Evolutionary conservation across 129 eudicot species (phyloP).

Genomic region (Centella asiatica): DNA sequence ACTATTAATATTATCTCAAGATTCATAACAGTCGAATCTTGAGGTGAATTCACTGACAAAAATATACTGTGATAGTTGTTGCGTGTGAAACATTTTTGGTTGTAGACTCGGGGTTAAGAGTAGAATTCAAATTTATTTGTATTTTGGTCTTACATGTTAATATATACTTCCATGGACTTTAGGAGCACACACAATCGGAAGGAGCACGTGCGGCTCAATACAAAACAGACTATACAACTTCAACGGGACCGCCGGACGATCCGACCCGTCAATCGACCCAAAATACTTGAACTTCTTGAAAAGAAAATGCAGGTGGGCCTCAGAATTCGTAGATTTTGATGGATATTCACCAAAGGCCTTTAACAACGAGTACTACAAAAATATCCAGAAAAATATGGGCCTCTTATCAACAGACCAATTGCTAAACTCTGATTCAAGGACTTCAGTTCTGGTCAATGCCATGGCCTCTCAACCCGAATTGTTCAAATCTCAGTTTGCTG

Average conservation of each 20-base stretch:
- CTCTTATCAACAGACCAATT: conserved; percentile 64
- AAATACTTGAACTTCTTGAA: conserved; percentile 57
- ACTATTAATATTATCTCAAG: too few species aligned
- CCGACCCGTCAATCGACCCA: conserved; percentile 57
- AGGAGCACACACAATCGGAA: conserved; percentile 90
- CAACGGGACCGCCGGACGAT: conserved; percentile 52
- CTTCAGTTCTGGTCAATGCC: conserved; percentile 41
- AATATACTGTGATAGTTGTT: too few species aligned
- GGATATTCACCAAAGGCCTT: conserved; percentile 45
- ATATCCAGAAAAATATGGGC: conserved; percentile 71
- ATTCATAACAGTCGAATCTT: too few species aligned
- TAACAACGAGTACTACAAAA: conserved; percentile 53
- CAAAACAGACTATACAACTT: conserved; percentile 58
- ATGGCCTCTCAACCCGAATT: conserved; percentile 35
- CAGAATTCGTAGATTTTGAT: conserved; percentile 64
- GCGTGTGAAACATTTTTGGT: too few species aligned
- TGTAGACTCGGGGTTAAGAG: too few species aligned
- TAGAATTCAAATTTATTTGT: too few species aligned
- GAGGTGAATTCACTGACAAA: too few species aligned
- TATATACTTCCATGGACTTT: neutral
- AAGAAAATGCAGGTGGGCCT: conserved; percentile 71
- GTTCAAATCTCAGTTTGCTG: conserved; percentile 51
- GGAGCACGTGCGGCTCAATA: conserved; percentile 56
- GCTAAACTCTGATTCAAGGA: conserved; percentile 59
- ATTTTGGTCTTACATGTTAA: too few species aligned